Conservation (phyloP, 2,329 filamentous ascomycete genomes). For the Pseudocercospora pini-densiflorae region DNA sequence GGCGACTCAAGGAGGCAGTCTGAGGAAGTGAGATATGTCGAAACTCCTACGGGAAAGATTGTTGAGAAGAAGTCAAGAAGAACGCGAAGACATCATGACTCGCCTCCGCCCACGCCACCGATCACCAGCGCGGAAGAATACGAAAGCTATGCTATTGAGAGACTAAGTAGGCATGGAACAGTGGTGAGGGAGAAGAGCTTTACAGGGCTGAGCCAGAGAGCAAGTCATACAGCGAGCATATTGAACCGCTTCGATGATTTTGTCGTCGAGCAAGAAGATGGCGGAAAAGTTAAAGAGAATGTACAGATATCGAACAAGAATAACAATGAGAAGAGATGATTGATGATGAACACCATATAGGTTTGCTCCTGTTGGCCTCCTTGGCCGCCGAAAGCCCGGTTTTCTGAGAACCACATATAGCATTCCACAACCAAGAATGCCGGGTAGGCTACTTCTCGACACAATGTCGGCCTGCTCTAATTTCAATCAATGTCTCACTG, state of each 20-base stretch:
- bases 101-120: slow-evolving; percentile 12
- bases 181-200: not conserved
- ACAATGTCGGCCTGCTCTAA: too few species aligned
- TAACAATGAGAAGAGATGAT: too few species aligned
- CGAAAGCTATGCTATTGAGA: slow-evolving; percentile 25
- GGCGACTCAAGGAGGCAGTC: slow-evolving; percentile 1
- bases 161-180: slow-evolving; percentile 23
- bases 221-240: slow-evolving; percentile 13
- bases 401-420: too few species aligned
- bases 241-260: slow-evolving; percentile 17
- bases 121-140: slow-evolving; percentile 28
- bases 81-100: not conserved
- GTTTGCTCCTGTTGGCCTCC: too few species aligned
- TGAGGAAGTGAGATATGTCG: not conserved
- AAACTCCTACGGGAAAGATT: not conserved
- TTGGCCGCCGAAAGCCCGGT: too few species aligned
- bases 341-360: too few species aligned
- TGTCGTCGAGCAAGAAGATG: not conserved
- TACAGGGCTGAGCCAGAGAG: not conserved
- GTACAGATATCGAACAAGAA: too few species aligned
- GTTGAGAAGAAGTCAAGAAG: not conserved
- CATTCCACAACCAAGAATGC: too few species aligned
- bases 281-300: too few species aligned
- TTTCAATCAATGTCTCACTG: too few species aligned
- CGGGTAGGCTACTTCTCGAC: too few species aligned